Evolutionary conservation across 1,139 yeast species (phyloP).

Genomic region (Hansenula sp.): DNA sequence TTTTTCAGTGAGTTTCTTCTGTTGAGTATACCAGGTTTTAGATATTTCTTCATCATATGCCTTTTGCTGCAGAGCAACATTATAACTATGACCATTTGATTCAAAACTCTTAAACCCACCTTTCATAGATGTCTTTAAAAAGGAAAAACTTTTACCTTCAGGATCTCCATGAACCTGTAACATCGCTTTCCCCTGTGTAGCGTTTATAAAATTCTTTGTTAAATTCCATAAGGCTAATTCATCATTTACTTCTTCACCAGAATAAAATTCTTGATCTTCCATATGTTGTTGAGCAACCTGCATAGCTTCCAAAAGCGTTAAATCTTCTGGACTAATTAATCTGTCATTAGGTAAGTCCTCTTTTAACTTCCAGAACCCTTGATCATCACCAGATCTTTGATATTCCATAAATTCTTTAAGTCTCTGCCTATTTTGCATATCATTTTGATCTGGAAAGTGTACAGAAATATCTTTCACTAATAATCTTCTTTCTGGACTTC

Average conservation of each 20-base stretch:
- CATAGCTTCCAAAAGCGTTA: slow-evolving; percentile 84
- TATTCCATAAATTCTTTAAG: slow-evolving; percentile 98
- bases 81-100: slow-evolving; percentile 61
- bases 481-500: slow-evolving; percentile 68
- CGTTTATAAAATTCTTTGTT: slow-evolving; percentile 83
- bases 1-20: slow-evolving; percentile 50
- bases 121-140: slow-evolving; percentile 88
- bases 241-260: slow-evolving; percentile 59
- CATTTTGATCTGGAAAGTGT: slow-evolving; percentile 96
- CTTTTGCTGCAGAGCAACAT: slow-evolving; percentile 84
- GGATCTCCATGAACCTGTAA: slow-evolving; percentile 94
- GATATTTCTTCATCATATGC: slow-evolving; percentile 88
- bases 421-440: slow-evolving; percentile 94
- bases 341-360: slow-evolving; percentile 69
- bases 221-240: slow-evolving; percentile 93
- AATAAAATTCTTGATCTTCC: slow-evolving; percentile 64
- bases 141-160: slow-evolving; percentile 88
- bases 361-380: slow-evolving; percentile 92
- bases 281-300: slow-evolving; percentile 84
- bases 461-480: slow-evolving; percentile 83
- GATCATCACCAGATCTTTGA: slow-evolving; percentile 92
- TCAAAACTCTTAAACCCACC: slow-evolving; percentile 79
- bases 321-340: slow-evolving; percentile 93
- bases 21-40: slow-evolving; percentile 89
- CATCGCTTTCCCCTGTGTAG: slow-evolving; percentile 97